phyloP scores from a whole-genome alignment of 1,139 yeast genomes.

The Pneumocystis wakefieldiae region DNA sequence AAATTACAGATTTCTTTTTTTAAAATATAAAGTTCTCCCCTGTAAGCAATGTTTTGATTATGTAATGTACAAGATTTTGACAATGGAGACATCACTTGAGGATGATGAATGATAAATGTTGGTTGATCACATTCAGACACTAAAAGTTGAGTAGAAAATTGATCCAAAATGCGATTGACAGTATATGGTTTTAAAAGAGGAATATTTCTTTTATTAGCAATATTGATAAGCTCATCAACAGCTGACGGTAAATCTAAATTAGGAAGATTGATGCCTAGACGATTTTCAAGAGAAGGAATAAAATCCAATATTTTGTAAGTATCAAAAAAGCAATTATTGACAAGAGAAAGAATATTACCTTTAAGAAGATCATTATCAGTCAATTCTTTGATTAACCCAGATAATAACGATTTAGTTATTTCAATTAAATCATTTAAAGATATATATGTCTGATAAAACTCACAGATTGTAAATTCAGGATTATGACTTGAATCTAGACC shows the following conservation, averaged over 20 bases:
- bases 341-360: slow-evolving; percentile 39
- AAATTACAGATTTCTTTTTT: slow-evolving; percentile 84
- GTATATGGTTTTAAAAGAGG: slow-evolving; percentile 15
- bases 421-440: slow-evolving; percentile 94
- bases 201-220: slow-evolving; percentile 23
- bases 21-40: slow-evolving; percentile 73
- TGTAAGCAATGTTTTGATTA: slow-evolving; percentile 36
- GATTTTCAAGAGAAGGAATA: slow-evolving; percentile 88
- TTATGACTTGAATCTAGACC: slow-evolving; percentile 79
- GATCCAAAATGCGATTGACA: slow-evolving; percentile 51
- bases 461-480: slow-evolving; percentile 97
- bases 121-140: slow-evolving; percentile 52
- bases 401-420: slow-evolving; percentile 81
- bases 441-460: slow-evolving; percentile 88
- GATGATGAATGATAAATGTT: slow-evolving; percentile 67
- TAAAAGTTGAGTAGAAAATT: slow-evolving; percentile 43
- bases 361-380: slow-evolving; percentile 70
- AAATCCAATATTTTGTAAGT: slow-evolving; percentile 56
- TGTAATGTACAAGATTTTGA: slow-evolving; percentile 44
- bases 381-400: slow-evolving; percentile 93
- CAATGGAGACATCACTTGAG: slow-evolving; percentile 70
- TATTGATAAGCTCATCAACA: slow-evolving; percentile 14
- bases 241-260: background rate
- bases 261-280: background rate
- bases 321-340: background rate